Evolutionary conservation across 257 asterid genomes (phyloP), one percentile per base, ranked within the genome.

Genomic region (Solanum corneliomulleri): DNA sequence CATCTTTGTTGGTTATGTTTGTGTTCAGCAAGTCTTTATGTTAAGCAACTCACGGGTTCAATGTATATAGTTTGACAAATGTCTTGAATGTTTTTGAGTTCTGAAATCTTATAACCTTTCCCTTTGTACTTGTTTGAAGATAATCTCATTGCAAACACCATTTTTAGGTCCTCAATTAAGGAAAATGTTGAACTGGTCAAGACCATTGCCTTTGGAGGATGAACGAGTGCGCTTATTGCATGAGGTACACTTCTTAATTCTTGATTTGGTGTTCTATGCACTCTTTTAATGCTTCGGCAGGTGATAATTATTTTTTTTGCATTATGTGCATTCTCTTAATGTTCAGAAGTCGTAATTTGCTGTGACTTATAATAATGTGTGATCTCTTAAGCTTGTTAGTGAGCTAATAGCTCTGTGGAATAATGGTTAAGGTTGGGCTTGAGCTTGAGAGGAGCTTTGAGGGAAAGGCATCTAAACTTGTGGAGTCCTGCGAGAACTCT

Each of bases 121-220:
- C 84, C 29, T 80, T 44, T 45, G 58, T 11, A 18, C 60, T 82
- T 27, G 23, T 86, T 70, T 18, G 76, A 33, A 87, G 47, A 29
- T 88, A 13, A 86, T 74, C 31, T 29, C 83, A 21, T 52, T 72
- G 14, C 89, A 27, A 84, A 83, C 87, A 71, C 91, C 89, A 9
- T 83, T 85, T 83, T 87, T 89, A 97, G 99, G 99, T 89, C 97
- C 92, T 76, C 95, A 97, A 69, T 89, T 96, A n/a, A 96, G 99
- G 45, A 91, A 92, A 87, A 89, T 97, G 96, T 91, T 97, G 84
- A 94, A 92, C 31, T 96, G 99, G 99, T 93, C 96, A 7, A 92
- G 97, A 91, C 98, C 98, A 64, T 92, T 97, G 82, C 99, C 99
- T 85, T 88, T 97, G 96, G 99, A 97, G 89, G 98, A 96, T 87